Percentiles rank a stretch among this genome's conserved stretches.
Conservation (phyloP, 768 basidiomycete species). For the Podaxis mareebaensis region DNA sequence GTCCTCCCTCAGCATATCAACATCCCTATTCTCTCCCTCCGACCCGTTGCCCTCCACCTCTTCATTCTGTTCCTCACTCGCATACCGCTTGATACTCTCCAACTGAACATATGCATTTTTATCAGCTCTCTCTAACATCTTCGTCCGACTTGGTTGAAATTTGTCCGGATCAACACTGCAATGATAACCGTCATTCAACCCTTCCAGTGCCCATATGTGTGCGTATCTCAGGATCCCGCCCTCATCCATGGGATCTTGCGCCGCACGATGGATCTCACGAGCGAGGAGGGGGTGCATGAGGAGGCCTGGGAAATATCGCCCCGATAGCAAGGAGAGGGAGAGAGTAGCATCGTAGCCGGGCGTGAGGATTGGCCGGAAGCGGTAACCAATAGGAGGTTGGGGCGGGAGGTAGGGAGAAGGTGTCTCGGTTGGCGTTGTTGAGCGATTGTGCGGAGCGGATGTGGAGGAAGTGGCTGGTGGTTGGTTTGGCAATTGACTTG, state of each 20-base stretch:
- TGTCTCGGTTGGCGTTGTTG: slow-evolving; percentile 1
- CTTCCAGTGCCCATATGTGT: slow-evolving; percentile 73
- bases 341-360: slow-evolving; percentile 64
- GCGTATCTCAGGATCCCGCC: slow-evolving; percentile 41
- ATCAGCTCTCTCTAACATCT: slow-evolving; percentile 68
- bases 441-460: neutral
- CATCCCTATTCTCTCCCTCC: slow-evolving; percentile 19
- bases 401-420: slow-evolving; percentile 48
- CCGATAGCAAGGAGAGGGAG: slow-evolving; percentile 70
- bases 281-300: slow-evolving; percentile 63
- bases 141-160: slow-evolving; percentile 50
- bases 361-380: slow-evolving; percentile 66
- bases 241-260: slow-evolving; percentile 32
- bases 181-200: slow-evolving; percentile 62
- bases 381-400: slow-evolving; percentile 62
- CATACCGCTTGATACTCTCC: slow-evolving; percentile 36
- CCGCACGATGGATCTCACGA: slow-evolving; percentile 38
- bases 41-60: slow-evolving; percentile 1
- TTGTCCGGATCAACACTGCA: slow-evolving; percentile 70
- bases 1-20: slow-evolving; percentile 24
- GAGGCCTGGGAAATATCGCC: slow-evolving; percentile 79
- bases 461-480: neutral
- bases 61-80: slow-evolving; percentile 29
- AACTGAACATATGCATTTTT: slow-evolving; percentile 44
- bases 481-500: neutral